Percentiles rank a stretch among this genome's conserved stretches.
phyloP scores from a whole-genome alignment of 108 stramenopile genomes.

The Skeletonema costatum region DNA sequence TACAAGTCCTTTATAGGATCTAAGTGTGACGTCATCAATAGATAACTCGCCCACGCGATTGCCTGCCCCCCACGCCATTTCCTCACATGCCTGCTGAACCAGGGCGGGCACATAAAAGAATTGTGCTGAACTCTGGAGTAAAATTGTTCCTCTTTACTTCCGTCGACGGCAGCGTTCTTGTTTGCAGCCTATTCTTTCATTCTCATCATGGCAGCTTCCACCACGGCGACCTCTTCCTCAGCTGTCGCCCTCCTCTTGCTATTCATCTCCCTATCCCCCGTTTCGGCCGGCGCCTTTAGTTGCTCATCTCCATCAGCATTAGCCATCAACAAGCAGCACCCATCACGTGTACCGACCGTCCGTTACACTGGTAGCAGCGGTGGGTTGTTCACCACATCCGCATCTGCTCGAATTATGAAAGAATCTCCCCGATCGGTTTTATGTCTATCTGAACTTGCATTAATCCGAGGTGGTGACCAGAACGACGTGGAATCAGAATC shows the following conservation, averaged over 20 bases:
- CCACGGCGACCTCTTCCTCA: not conserved
- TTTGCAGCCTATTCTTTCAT: not conserved
- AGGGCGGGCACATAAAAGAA: no score
- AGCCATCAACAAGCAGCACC: slow-evolving; percentile 1
- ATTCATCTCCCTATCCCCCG: slow-evolving; percentile 23
- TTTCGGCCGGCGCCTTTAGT: slow-evolving; percentile 30
- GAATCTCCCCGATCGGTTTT: not conserved
- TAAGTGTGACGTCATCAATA: no score
- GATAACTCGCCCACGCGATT: no score
- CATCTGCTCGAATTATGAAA: not conserved
- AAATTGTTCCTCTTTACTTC: not conserved
- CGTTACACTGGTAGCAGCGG: not conserved
- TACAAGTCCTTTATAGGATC: no score
- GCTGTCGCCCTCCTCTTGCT: slow-evolving; percentile 8
- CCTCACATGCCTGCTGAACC: no score
- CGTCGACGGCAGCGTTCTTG: not conserved
- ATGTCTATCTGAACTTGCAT: not conserved
- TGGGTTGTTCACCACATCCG: not conserved
- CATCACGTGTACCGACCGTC: slow-evolving; percentile 2
- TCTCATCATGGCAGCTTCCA: not conserved
- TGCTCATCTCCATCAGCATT: not conserved
- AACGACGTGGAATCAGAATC: not conserved
- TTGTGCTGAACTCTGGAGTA: no score
- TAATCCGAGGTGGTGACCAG: not conserved
- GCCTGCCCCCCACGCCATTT: no score